Evolutionary conservation across 768 basidiomycete species (phyloP), one percentile per base, ranked within the genome.

Genomic region (Termitomyces sp.): DNA sequence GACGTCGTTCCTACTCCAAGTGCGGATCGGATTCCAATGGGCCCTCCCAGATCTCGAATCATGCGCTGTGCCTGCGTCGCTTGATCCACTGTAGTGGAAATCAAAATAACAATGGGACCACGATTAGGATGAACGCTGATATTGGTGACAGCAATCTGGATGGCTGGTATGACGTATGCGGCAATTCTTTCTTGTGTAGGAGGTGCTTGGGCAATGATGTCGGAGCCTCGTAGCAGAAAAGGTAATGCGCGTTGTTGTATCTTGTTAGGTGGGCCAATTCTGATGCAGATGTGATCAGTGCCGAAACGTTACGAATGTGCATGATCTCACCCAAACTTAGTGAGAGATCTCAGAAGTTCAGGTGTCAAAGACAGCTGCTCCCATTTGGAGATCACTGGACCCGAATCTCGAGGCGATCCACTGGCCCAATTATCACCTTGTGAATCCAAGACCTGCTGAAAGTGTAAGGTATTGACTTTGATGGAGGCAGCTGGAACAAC

Each of bases 111-210:
- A 39, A 93, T 74, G 40, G 94, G 93, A 3, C 96, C 96, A 35
- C 88, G 86, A 62, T 84, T 84, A 16, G 80, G 80, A 12, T 82
- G 84, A 33, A 76, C 75, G 18, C 77, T 66, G 28, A 88, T 81
- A 62, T 89, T 83, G 39, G 87, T 83, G 59, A 95, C 78, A 38
- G 91, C 89, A 56, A 90, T 84, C 69, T 94, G 91, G 49, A 94
- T 90, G 33, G 91, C 91, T 53, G 93, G 94, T 62, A 96, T 94
- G 54, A 94, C 89, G 75, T 99, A 99, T 61, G 96, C 94, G 24
- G 96, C 96, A 68, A 99, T 99, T 50, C 97, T 85, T 73, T 99
- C 97, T 73, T 98, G 96, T 0, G 97, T 98, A 0, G 97, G 96
- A 51, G 97, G 97, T 11, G 96, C 97, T 75, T 99, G 97, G 9